phyloP scores from a whole-genome alignment of 2,329 filamentous ascomycete species.

The Trichoderma hamatum region DNA sequence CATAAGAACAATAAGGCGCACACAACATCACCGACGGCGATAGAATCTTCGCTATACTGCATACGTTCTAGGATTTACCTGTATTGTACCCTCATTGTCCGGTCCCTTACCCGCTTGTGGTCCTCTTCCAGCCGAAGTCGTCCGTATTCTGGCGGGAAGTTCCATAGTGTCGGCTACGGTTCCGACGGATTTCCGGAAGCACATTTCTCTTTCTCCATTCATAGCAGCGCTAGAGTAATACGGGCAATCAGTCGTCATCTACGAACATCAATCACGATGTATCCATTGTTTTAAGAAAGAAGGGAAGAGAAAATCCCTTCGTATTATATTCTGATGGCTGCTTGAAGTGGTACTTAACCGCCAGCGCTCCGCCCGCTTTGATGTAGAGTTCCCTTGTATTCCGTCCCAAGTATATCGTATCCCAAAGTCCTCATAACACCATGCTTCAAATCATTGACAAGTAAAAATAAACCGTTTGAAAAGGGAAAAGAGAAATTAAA shows the following conservation, averaged over 20 bases:
- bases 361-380: neutral
- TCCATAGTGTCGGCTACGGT: conserved; percentile 5
- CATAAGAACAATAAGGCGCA: neutral
- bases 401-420: conserved; percentile 8
- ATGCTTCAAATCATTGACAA: conserved; percentile 19
- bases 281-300: neutral
- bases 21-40: neutral
- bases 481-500: neutral
- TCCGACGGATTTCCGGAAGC: neutral
- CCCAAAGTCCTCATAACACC: conserved; percentile 21
- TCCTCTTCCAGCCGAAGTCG: neutral
- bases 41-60: neutral
- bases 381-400: neutral
- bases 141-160: neutral
- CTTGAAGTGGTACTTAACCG: neutral
- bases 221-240: neutral
- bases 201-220: neutral
- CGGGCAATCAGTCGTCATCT: neutral
- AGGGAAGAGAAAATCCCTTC: neutral
- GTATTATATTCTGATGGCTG: neutral
- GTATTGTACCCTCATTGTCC: neutral
- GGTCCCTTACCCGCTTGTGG: neutral
- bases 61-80: neutral
- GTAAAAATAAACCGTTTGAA: neutral
- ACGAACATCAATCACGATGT: neutral